Conservation (phyloP, 345 rosid species). For the Citrus australasica region DNA sequence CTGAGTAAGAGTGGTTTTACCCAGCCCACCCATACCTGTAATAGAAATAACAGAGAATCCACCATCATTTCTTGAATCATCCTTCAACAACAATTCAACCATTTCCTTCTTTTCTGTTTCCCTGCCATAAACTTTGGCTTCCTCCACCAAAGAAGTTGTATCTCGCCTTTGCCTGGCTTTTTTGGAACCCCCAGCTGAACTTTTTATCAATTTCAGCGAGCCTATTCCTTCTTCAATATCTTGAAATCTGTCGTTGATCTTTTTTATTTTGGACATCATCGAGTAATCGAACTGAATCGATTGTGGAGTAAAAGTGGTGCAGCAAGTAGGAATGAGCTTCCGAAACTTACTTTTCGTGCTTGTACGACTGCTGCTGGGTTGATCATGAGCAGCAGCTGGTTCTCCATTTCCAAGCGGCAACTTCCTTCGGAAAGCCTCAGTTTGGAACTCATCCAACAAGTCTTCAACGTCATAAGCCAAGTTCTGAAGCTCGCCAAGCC, state of each 20-base stretch:
- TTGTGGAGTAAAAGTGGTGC: background rate
- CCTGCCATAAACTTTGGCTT: conserved; percentile 18
- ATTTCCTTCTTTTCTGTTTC: conserved; percentile 10
- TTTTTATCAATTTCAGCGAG: background rate
- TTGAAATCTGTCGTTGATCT: conserved; percentile 1
- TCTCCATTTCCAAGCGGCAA: background rate
- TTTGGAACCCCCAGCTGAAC: background rate
- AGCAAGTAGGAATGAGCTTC: background rate
- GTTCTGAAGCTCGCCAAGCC: background rate
- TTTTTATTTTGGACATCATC: background rate
- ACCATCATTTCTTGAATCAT: background rate
- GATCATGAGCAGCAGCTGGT: background rate
- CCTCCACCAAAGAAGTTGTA: conserved; percentile 11
- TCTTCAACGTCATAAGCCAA: background rate
- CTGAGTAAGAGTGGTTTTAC: conserved; percentile 24
- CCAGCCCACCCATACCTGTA: conserved; percentile 18
- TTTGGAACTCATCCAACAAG: background rate
- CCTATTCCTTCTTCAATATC: background rate
- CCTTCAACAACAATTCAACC: background rate
- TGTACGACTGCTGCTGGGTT: background rate
- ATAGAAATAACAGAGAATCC: conserved; percentile 14
- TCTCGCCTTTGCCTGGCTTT: background rate
- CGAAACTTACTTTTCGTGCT: background rate
- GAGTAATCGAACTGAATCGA: background rate
- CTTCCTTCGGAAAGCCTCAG: background rate